Evolutionary conservation across 495 filamentous ascomycete species (phyloP).

Genomic region (Thermochaetoides thermophila): DNA sequence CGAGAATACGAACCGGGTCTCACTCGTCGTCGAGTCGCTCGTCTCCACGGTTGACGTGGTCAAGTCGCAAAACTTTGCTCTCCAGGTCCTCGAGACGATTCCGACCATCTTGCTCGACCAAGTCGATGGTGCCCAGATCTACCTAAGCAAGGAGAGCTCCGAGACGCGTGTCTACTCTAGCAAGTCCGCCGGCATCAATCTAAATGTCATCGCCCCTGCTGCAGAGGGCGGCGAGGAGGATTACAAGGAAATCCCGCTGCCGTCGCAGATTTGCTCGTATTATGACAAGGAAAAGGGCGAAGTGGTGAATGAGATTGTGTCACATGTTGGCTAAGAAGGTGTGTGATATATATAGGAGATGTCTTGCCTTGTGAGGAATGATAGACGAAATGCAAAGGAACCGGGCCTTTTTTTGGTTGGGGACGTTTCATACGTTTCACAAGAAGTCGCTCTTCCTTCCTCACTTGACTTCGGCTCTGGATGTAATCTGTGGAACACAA

Average conservation of each 20-base stretch:
- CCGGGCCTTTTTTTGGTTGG: no score
- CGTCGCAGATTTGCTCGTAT: slow-evolving; percentile 78
- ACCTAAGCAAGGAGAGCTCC: slow-evolving; percentile 63
- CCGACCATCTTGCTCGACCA: slow-evolving; percentile 86
- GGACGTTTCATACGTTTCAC: no score
- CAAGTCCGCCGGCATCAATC: slow-evolving; percentile 72
- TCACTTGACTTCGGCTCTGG: no score
- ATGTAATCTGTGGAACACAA: no score
- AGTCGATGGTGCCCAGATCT: slow-evolving; percentile 78
- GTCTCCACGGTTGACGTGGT: slow-evolving; percentile 87
- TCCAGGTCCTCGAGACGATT: slow-evolving; percentile 70
- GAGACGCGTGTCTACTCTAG: slow-evolving; percentile 71
- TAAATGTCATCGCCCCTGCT: slow-evolving; percentile 48
- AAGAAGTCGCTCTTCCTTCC: no score
- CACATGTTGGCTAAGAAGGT: slow-evolving; percentile 70
- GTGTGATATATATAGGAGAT: no score
- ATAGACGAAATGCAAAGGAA: no score
- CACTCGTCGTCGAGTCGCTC: slow-evolving; percentile 75
- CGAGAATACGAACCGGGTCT: slow-evolving; percentile 74
- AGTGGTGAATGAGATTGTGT: slow-evolving; percentile 75
- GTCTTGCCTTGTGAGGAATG: no score
- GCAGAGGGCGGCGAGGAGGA: slow-evolving; percentile 46
- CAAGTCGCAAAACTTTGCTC: slow-evolving; percentile 80
- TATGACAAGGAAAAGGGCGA: slow-evolving; percentile 51
- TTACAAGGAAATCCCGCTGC: slow-evolving; percentile 70